A percentile compares a stretch with the other conserved stretches of the same genome.
These are phyloP conservation scores for Zygosaccharomyces gambellarensis DNA, from an alignment of 805 yeast genomes.

Conservation along the genomic window DNA sequence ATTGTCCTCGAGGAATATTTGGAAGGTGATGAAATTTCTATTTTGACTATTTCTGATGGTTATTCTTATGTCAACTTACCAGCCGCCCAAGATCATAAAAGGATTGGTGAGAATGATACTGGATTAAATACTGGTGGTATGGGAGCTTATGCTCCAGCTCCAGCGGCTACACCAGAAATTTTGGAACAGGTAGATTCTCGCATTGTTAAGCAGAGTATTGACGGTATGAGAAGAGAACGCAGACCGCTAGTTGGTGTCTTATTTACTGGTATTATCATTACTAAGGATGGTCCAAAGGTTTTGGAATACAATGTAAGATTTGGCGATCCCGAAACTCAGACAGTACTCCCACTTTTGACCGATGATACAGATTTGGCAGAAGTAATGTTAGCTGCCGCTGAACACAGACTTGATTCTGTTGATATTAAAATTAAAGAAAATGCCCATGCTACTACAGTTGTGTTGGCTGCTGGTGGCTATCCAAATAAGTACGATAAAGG, in stretches of 20 bases:
- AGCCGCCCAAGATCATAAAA: slow-evolving; percentile 97
- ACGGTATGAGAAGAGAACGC: slow-evolving; percentile 94
- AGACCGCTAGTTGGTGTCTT: slow-evolving; percentile 93
- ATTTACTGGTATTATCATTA: slow-evolving; percentile 91
- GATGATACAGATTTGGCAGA: slow-evolving; percentile 89
- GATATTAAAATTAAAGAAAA: slow-evolving; percentile 47
- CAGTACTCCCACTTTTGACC: slow-evolving; percentile 81
- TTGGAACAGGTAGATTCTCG: slow-evolving; percentile 63
- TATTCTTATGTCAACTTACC: slow-evolving; percentile 87
- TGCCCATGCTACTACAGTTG: slow-evolving; percentile 84
- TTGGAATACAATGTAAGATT: slow-evolving; percentile 96
- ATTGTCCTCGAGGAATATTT: slow-evolving; percentile 94
- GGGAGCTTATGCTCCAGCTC: slow-evolving; percentile 99
- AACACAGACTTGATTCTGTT: slow-evolving; percentile 86
- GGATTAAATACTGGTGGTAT: slow-evolving; percentile 99
- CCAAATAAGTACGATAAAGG: slow-evolving; percentile 86
- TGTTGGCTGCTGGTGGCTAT: slow-evolving; percentile 94
- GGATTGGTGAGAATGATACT: slow-evolving; percentile 86
- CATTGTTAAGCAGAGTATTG: slow-evolving; percentile 87
- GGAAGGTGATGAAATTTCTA: slow-evolving; percentile 95
- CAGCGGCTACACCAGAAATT: slow-evolving; percentile 77
- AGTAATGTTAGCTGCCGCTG: slow-evolving; percentile 88
- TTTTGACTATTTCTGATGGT: slow-evolving; percentile 89
- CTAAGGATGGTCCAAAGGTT: slow-evolving; percentile 86
- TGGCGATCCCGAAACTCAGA: slow-evolving; percentile 99